phyloP scores from a whole-genome alignment of 2,329 filamentous ascomycete genomes.

The Drechslerella coelobrocha region DNA sequence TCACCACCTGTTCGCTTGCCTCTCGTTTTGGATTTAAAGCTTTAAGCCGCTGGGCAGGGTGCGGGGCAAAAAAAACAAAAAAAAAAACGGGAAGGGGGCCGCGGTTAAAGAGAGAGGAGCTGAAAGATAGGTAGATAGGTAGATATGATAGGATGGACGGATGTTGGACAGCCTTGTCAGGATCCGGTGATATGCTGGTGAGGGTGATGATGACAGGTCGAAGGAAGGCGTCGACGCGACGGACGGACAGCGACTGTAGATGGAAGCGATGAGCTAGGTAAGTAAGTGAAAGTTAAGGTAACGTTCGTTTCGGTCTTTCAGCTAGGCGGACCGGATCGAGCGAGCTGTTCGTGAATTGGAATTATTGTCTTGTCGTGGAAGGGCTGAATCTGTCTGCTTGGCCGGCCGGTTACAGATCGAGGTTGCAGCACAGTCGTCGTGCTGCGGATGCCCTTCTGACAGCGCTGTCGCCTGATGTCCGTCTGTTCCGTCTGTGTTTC shows the following conservation, averaged over 20 bases:
- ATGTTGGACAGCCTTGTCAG: neutral
- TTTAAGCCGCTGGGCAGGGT: slow-evolving; percentile 1
- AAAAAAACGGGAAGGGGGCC: neutral
- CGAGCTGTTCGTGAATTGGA: no score
- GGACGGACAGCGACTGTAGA: no score
- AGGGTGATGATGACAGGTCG: neutral
- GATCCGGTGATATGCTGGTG: neutral
- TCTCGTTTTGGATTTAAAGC: neutral
- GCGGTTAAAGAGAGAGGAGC: neutral
- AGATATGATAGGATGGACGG: no score
- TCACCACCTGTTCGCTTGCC: neutral
- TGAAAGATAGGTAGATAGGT: neutral
- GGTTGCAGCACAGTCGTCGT: neutral
- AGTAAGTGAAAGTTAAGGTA: no score
- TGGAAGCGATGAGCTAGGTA: no score
- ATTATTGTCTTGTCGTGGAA: no score
- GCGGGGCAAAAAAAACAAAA: neutral
- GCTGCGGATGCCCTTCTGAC: no score
- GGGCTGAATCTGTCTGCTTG: no score
- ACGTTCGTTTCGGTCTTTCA: no score
- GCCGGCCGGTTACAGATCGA: neutral
- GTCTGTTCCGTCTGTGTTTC: no score
- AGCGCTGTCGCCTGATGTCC: no score
- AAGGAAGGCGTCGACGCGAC: neutral
- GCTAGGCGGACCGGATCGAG: no score